Conservation (phyloP, 164 flowering plant genomes). For the Liquidambar formosana region DNA sequence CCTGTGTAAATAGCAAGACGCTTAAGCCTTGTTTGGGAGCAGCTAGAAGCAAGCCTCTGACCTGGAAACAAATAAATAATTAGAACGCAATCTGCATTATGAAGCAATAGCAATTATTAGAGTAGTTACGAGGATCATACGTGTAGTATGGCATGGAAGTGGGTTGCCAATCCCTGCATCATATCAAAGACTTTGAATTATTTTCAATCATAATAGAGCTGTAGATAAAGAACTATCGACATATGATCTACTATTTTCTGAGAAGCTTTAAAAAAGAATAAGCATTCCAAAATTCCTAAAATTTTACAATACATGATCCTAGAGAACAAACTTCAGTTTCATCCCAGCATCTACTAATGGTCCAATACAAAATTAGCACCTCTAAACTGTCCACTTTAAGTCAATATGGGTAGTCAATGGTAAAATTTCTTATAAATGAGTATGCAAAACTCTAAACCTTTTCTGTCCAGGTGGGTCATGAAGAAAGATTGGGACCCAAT, state of each 20-base stretch:
- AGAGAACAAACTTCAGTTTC: no score
- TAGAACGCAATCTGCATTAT: background rate
- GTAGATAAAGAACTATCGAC: background rate
- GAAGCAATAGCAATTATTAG: background rate
- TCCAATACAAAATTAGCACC: no score
- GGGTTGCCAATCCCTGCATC: slow-evolving; percentile 63
- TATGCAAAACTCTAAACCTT: background rate
- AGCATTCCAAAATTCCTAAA: no score
- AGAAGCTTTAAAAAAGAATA: no score
- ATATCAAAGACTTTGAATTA: background rate
- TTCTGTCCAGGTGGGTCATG: no score
- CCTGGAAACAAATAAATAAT: slow-evolving; percentile 35
- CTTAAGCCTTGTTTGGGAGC: slow-evolving; percentile 54
- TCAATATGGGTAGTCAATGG: no score
- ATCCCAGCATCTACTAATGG: no score
- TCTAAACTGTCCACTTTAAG: no score
- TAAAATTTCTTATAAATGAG: no score
- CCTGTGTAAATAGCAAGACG: slow-evolving; percentile 58
- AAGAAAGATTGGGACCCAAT: no score
- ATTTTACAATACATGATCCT: no score
- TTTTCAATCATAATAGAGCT: background rate
- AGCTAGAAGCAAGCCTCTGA: slow-evolving; percentile 66
- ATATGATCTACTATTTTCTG: no score
- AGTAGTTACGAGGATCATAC: slow-evolving; percentile 20
- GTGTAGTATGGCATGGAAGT: slow-evolving; percentile 47